These are phyloP conservation scores for Rusavskia elegans DNA, from an alignment of 495 filamentous ascomycete genomes.

Conservation along the genomic window DNA sequence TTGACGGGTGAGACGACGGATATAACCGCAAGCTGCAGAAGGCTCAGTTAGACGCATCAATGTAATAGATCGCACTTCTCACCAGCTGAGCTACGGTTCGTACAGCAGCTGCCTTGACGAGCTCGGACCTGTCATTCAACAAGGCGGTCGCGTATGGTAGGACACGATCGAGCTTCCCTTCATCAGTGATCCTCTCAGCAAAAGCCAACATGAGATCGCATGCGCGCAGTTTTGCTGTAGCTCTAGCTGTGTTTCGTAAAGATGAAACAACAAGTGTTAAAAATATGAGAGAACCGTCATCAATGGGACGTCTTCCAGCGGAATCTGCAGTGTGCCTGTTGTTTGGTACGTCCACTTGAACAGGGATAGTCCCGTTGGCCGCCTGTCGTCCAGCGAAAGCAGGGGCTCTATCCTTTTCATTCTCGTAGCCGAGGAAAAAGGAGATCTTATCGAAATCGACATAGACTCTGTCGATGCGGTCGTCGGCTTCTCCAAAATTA, in stretches of 20 bases:
- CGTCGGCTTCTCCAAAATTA: constrained; percentile 70
- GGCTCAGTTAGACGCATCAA: not conserved
- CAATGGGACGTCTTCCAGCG: constrained; percentile 27
- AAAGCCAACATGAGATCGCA: constrained; percentile 91
- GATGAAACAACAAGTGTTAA: constrained; percentile 75
- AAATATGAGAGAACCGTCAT: constrained; percentile 90
- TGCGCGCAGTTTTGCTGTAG: constrained; percentile 73
- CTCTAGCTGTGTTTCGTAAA: constrained; percentile 72
- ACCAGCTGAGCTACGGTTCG: constrained; percentile 70
- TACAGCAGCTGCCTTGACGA: constrained; percentile 72
- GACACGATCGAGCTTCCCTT: constrained; percentile 89
- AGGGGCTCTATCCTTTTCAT: constrained; percentile 17
- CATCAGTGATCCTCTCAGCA: constrained; percentile 79
- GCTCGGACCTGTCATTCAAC: constrained; percentile 62
- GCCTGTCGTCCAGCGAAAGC: too few species aligned
- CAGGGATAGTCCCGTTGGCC: constrained; percentile 31
- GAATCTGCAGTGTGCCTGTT: constrained; percentile 39
- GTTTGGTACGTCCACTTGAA: constrained; percentile 77
- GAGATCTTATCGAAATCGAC: constrained; percentile 96
- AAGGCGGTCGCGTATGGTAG: constrained; percentile 76
- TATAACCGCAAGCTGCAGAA: constrained; percentile 53
- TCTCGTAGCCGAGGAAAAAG: constrained; percentile 67
- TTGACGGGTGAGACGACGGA: constrained; percentile 83
- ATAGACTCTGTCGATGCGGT: constrained; percentile 82
- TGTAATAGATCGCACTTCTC: constrained; percentile 5